A percentile compares a stretch with the other conserved stretches of the same genome.
These are phyloP conservation scores for Aspergillus aculeatus DNA, from an alignment of 2,329 filamentous ascomycete species.

Conservation along the genomic window DNA sequence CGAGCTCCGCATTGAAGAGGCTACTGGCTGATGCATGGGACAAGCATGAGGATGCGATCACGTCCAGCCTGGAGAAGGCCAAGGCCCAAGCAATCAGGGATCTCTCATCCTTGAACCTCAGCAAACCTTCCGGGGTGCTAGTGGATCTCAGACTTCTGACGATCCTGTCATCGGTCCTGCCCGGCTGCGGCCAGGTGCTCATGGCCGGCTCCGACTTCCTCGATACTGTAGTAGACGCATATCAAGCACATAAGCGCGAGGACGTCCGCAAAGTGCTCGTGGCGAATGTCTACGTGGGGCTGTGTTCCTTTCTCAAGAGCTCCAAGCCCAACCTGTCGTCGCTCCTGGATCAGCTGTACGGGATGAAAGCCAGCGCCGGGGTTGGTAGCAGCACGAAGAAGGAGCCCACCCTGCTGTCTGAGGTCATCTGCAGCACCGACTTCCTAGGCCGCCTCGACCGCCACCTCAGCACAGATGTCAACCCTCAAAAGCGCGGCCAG, in stretches of 20 bases:
- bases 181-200: slow-evolving; percentile 58
- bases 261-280: slow-evolving; percentile 66
- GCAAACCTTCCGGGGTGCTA: slow-evolving; percentile 18
- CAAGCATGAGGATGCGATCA: slow-evolving; percentile 33
- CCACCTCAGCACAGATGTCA: slow-evolving; percentile 25
- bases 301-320: slow-evolving; percentile 68
- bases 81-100: slow-evolving; percentile 35
- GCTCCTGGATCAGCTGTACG: slow-evolving; percentile 79
- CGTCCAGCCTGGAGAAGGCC: slow-evolving; percentile 37
- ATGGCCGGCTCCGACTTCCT: slow-evolving; percentile 85
- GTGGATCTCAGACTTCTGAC: slow-evolving; percentile 39
- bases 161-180: slow-evolving; percentile 39
- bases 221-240: slow-evolving; percentile 62
- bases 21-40: slow-evolving; percentile 54
- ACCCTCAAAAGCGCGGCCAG: slow-evolving; percentile 43
- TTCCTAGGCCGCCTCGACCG: slow-evolving; percentile 54
- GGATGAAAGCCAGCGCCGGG: slow-evolving; percentile 70
- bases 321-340: slow-evolving; percentile 69
- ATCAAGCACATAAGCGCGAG: slow-evolving; percentile 57
- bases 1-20: slow-evolving; percentile 55
- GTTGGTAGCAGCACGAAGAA: slow-evolving; percentile 49
- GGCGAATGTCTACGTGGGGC: slow-evolving; percentile 70
- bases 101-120: slow-evolving; percentile 21
- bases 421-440: slow-evolving; percentile 77
- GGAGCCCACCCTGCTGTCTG: slow-evolving; percentile 67